Base-by-base conservation (phyloP, 192 early-diverging fungal genomes). In the Jimgerdemannia lactiflua region DNA sequence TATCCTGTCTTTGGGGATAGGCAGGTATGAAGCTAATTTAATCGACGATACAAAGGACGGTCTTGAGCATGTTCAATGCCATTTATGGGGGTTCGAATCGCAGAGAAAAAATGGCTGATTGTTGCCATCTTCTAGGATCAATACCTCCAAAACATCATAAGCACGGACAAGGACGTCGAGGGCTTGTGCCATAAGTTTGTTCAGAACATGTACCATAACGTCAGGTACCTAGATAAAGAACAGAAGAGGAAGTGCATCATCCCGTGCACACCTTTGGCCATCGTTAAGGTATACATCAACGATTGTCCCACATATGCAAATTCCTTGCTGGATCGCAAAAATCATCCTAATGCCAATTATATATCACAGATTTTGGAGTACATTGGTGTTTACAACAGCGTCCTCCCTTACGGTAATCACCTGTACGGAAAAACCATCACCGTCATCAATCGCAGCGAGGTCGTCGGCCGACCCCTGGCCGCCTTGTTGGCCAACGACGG, bases 401-500 rank as follows among this genome's bases (percentile, higher is more conserved):
- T 92, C 17, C 86, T 99, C 59, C 90, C 92, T 64, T 94, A 96
- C 78, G 98, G 98, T 70, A 93, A 98, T 88, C 94, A 96, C 71
- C 87, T 99, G 17, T 94, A 97, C 79, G 98, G 98, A 49, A 89
- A 92, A 70, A 92, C 91, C 20, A 95, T 99, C 71, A 95, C 96
- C 10, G 84, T 99, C 44, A 88, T 99, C 71, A 99, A 99, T 88
- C 92, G 98, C 49, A 94, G 92, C 80, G 97, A 98, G 80, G 95
- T 98, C 71, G 98, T 99, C 3, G 98, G 98, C 20, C 95, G 97
- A 63, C 98, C 98, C 29, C 85, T 99, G 42, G 98, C 98, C 11
- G 96, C 97, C 8, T 85, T 99, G 74, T 85, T 99, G 44, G 98
- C 98, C 71, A 98, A 99, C 82, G 98, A 99, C 74, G 98, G 98